These are phyloP conservation scores for Penicillium psychrofluorescens DNA, from an alignment of 495 filamentous ascomycete genomes.

Conservation along the genomic window DNA sequence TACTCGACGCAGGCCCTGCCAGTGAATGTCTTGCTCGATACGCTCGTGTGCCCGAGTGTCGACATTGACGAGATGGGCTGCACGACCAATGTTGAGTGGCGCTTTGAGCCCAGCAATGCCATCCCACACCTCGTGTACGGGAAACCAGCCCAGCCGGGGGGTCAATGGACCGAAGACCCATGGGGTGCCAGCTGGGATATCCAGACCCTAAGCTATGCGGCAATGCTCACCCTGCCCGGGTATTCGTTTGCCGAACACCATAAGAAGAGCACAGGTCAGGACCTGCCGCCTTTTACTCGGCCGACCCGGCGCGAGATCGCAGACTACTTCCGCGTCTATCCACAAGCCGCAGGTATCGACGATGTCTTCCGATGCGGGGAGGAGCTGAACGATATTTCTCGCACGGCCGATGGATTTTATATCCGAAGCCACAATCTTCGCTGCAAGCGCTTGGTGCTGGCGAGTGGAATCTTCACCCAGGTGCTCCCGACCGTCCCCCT, in stretches of 20 bases:
- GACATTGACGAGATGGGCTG: conserved; percentile 48
- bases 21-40: conserved; percentile 58
- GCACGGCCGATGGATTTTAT: conserved; percentile 43
- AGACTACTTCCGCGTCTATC: conserved; percentile 51
- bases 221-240: conserved; percentile 57
- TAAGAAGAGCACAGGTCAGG: conserved; percentile 27
- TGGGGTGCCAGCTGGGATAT: conserved; percentile 49
- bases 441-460: conserved; percentile 56
- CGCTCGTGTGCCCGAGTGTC: conserved; percentile 55
- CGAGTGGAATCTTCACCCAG: conserved; percentile 56
- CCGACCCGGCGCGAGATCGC: conserved; percentile 53
- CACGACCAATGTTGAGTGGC: conserved; percentile 51
- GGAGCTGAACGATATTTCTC: conserved; percentile 34
- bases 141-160: conserved; percentile 45
- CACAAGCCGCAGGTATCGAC: conserved; percentile 45
- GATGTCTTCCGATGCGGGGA: conserved; percentile 41
- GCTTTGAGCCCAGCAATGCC: conserved; percentile 40
- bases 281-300: conserved; percentile 46
- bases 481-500: conserved; percentile 45
- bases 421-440: conserved; percentile 45
- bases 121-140: conserved; percentile 55
- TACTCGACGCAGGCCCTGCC: conserved; percentile 63
- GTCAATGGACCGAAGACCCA: conserved; percentile 58
- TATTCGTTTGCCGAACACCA: conserved; percentile 55
- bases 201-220: conserved; percentile 56